phyloP scores from a whole-genome alignment of 257 asterid species.

The Solanum chmielewskii region DNA sequence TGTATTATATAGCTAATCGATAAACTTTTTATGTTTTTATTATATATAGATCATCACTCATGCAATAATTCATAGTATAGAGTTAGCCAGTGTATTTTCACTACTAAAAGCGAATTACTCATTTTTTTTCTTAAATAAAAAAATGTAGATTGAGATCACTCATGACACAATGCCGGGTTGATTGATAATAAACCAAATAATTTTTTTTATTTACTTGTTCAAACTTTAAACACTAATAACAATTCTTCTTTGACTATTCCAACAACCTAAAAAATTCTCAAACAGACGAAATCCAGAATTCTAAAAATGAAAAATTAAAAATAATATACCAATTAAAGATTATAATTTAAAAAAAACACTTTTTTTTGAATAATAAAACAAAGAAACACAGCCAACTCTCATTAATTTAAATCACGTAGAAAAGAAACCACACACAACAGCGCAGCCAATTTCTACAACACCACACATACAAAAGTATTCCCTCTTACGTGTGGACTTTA shows the following conservation, averaged over 20 bases:
- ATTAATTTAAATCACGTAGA: not conserved
- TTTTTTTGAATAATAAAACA: not conserved
- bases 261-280: not conserved
- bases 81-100: not conserved
- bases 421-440: not conserved
- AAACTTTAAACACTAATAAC: not conserved
- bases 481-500: not conserved
- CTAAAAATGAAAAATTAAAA: not conserved
- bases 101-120: not conserved
- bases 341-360: not conserved
- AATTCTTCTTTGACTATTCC: not conserved
- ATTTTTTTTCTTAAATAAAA: too few relatives aligned
- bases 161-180: not conserved
- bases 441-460: not conserved
- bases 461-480: not conserved
- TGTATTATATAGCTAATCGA: not conserved
- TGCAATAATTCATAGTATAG: too few relatives aligned
- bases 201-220: too few relatives aligned
- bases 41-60: too few relatives aligned
- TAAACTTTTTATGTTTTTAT: too few relatives aligned
- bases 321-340: not conserved
- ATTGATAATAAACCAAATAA: not conserved
- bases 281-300: not conserved
- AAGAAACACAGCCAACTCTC: not conserved
- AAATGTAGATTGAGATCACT: not conserved